Base-by-base conservation (phyloP, 2,329 filamentous ascomycete genomes). In the Zopfia rhizophila region DNA sequence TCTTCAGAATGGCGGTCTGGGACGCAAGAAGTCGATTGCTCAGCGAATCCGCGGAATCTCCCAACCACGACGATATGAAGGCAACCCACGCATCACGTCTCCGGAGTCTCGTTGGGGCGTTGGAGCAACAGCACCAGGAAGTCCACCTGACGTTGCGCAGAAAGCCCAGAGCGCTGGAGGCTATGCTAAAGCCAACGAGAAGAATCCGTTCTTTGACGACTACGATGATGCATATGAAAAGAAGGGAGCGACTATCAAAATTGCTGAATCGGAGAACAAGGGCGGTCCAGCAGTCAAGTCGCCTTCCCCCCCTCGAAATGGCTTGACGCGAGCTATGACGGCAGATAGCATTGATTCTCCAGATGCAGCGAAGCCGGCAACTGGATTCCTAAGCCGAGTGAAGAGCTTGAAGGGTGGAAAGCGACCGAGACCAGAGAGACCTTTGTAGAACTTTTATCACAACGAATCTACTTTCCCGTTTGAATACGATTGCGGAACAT, bases 1-100 rank as follows among this genome's bases (percentile, higher is more conserved):
- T 50, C 39, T 65, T 18, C 56, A 69, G 13, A 73, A 74, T 21
- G 74, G 67, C 17, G 79, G 80, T 4, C 73, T 99, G 29, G 85
- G 88, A 57, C 86, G 94, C 49, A 97, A 97, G 81, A 97, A 97
- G 78, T 97, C 92, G 19, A 79, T 99, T 49, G 94, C 91, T 3
- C 91, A 97, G 69, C 89, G 92, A 44, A 88, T 99, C 68, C 88
- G 91, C 28, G 88, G 90, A 55, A 91, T 95, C 62, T 90, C 87
- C 68, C 86, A 86, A 51, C 82, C 82, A n/a, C 82, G 82, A 7
- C 83, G 85, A 37, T 81, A 84, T 17, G 68, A 71, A 19, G 64
- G 56, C 29, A 61, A 58, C 19, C 55, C 68, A 17, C 69, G 72
- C 21, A 71, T 73, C 43, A 64, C 57, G 7, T 75, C 73, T 16